These are phyloP conservation scores for Paecilomyces sp. DNA, from an alignment of 2,329 filamentous ascomycete species.

Conservation along the genomic window DNA sequence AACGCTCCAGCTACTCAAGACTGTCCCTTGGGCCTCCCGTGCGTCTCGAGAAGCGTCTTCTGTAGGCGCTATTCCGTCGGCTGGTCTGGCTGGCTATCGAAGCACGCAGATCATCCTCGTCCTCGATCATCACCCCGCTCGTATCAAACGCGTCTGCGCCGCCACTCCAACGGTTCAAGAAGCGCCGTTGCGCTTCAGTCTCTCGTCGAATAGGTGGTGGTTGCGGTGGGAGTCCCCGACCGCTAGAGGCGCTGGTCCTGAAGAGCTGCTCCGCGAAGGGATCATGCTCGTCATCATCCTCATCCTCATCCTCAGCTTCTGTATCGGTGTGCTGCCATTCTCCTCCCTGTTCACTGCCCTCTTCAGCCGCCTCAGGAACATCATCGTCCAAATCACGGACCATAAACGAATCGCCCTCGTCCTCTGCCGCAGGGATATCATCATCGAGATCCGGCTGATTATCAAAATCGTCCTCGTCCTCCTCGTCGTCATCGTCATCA, in stretches of 20 bases:
- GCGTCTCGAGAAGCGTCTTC: conserved; percentile 34
- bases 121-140: conserved; percentile 24
- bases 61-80: conserved; percentile 24
- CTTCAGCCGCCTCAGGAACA: conserved; percentile 53
- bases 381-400: conserved; percentile 65
- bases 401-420: conserved; percentile 49
- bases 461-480: conserved; percentile 37
- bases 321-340: conserved; percentile 75
- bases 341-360: conserved; percentile 40
- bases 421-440: conserved; percentile 53
- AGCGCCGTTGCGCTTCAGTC: conserved; percentile 33
- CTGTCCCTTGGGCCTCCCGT: conserved; percentile 42
- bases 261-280: conserved; percentile 21
- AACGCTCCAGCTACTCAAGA: conserved; percentile 37
- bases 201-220: conserved; percentile 19
- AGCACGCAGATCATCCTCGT: conserved; percentile 27
- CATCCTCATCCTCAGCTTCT: conserved; percentile 52
- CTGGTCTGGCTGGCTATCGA: conserved; percentile 25
- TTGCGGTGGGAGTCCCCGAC: conserved; percentile 19
- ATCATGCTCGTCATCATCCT: conserved; percentile 24
- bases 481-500: conserved; percentile 33
- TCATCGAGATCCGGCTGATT: conserved; percentile 47
- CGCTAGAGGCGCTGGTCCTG: conserved; percentile 28
- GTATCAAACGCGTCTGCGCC: conserved; percentile 28
- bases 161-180: conserved; percentile 33